Percentiles rank a stretch among this genome's conserved stretches.
Evolutionary conservation across 2,329 filamentous ascomycete species (phyloP).

Genomic region (Cercospora beticola): DNA sequence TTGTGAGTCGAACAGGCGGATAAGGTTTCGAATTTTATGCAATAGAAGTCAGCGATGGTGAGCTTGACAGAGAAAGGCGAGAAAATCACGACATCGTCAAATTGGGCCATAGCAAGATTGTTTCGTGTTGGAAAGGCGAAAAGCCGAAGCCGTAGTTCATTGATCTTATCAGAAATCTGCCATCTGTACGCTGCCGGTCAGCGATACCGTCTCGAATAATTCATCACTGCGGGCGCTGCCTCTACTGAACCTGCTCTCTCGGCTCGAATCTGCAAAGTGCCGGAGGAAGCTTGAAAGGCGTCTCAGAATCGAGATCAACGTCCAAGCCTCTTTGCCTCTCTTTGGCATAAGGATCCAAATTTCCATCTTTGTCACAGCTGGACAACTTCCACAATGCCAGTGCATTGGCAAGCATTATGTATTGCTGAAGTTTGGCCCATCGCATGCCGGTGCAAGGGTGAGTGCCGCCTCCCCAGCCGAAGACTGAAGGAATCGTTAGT

Average conservation of each 20-base stretch:
- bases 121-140: too few relatives aligned
- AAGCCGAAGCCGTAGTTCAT: too few relatives aligned
- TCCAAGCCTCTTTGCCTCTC: neutral
- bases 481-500: neutral
- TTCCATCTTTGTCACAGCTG: constrained; percentile 12
- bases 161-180: too few relatives aligned
- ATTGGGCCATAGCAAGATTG: too few relatives aligned
- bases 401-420: constrained; percentile 45
- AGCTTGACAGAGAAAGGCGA: too few relatives aligned
- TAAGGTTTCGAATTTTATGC: too few relatives aligned
- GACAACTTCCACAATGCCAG: constrained; percentile 14
- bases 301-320: neutral
- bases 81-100: too few relatives aligned
- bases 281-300: neutral
- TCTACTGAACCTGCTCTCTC: neutral
- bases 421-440: constrained; percentile 54
- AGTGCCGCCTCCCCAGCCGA: constrained; percentile 35
- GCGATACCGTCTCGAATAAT: too few relatives aligned
- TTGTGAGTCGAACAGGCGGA: too few relatives aligned
- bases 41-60: too few relatives aligned
- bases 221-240: too few relatives aligned
- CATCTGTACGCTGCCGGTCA: too few relatives aligned
- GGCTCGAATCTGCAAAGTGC: neutral
- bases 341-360: neutral
- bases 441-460: constrained; percentile 43